Conservation (phyloP, 192 early-diverging fungal genomes). For the Coemansia pectinata region DNA sequence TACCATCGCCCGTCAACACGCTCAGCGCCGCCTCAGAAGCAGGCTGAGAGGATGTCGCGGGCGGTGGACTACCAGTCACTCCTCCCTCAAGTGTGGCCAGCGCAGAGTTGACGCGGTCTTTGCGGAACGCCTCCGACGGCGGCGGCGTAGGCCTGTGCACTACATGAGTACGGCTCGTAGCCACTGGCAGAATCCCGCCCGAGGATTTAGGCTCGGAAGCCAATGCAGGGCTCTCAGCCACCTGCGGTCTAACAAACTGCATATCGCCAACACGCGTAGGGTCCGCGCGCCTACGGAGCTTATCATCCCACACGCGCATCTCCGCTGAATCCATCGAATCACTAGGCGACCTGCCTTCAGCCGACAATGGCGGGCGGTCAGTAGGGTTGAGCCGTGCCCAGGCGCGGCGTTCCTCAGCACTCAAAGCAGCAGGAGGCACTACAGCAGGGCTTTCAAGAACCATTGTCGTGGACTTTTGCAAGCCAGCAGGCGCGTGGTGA, state of each 20-base stretch:
- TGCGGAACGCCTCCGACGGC: constrained; percentile 15
- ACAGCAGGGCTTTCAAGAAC: constrained; percentile 33
- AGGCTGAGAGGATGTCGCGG: too few relatives aligned
- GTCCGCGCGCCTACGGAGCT: constrained; percentile 30
- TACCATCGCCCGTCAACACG: not conserved
- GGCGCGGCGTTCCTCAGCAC: constrained; percentile 23
- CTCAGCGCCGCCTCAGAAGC: not conserved
- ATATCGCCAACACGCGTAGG: not conserved
- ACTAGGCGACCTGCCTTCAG: not conserved
- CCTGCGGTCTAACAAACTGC: constrained; percentile 8
- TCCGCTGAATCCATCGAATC: constrained; percentile 18
- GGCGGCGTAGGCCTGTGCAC: constrained; percentile 8
- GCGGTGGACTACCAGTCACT: too few relatives aligned
- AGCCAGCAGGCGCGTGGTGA: not conserved
- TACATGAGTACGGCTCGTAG: not conserved
- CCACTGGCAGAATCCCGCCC: constrained; percentile 23
- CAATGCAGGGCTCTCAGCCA: constrained; percentile 25
- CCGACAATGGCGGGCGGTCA: constrained; percentile 35
- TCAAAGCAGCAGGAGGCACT: not conserved
- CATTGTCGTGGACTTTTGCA: constrained; percentile 9
- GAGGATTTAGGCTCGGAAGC: constrained; percentile 37
- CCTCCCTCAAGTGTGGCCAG: constrained; percentile 36
- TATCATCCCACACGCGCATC: constrained; percentile 26
- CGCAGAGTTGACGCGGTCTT: constrained; percentile 22
- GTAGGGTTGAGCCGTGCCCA: constrained; percentile 35